Conservation (phyloP, 495 filamentous ascomycete genomes). For the Geoglossum glabrum region DNA sequence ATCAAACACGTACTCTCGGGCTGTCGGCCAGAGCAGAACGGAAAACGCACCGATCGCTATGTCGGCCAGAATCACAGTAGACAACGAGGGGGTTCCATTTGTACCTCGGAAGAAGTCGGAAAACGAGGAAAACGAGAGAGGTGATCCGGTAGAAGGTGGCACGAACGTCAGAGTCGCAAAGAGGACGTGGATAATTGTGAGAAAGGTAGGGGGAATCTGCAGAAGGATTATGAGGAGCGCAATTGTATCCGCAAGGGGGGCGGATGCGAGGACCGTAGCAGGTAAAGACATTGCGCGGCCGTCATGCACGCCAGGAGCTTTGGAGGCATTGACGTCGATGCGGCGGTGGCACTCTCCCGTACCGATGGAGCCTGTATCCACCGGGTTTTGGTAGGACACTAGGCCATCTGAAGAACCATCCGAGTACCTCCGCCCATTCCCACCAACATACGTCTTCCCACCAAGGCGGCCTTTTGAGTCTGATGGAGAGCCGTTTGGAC, state of each 20-base stretch:
- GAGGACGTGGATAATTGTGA: conserved; percentile 78
- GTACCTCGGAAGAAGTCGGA: conserved; percentile 57
- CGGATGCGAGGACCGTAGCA: conserved; percentile 73
- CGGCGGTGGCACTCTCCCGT: conserved; percentile 23
- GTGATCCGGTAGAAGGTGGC: conserved; percentile 38
- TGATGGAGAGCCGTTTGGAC: not conserved
- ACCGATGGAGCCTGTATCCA: not conserved
- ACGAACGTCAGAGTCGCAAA: conserved; percentile 91
- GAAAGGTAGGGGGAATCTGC: conserved; percentile 78
- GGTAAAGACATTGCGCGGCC: conserved; percentile 48
- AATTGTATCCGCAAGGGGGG: conserved; percentile 86
- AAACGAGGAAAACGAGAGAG: conserved; percentile 34
- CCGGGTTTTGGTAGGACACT: not conserved
- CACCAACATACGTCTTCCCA: not conserved
- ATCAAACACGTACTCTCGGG: conserved; percentile 77
- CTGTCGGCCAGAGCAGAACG: conserved; percentile 75
- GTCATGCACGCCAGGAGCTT: conserved; percentile 43
- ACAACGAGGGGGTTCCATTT: conserved; percentile 51
- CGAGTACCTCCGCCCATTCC: conserved; percentile 1
- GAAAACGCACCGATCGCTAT: conserved; percentile 62
- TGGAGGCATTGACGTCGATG: conserved; percentile 44
- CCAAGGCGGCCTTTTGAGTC: not conserved
- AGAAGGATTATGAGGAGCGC: conserved; percentile 95
- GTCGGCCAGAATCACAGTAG: conserved; percentile 67
- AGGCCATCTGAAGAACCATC: conserved; percentile 2